Base-by-base conservation (phyloP, 139 green algal genomes). In the Chlorella sp. region DNA sequence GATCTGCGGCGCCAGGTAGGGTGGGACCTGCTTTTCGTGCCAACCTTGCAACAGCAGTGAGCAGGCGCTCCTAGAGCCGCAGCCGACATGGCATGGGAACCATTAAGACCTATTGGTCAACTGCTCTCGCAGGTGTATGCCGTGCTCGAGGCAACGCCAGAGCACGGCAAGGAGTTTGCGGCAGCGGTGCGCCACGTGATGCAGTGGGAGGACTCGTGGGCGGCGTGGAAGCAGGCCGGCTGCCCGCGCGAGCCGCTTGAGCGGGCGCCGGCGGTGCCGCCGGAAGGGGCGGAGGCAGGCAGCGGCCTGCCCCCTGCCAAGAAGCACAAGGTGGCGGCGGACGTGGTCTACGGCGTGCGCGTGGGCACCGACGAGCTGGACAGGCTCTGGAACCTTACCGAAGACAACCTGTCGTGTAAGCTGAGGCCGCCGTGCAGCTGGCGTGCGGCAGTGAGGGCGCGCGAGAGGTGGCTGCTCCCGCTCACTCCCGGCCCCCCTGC, bases 311-410 rank as follows among this genome's bases (percentile, higher is more conserved):
- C n/a, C n/a, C 62, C 68, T 27, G 69, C 53, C 17, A 82, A 84
- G 80, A 69, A 59, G 5, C 61, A 40, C 40, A 60, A 75, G 31
- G 42, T 64, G 42, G 66, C 66, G 11, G 25, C 63, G 2, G 75
- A 78, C n/a, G 56, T 74, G 8, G 35, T 64, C 3, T 86, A 62
- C 31, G 69, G 75, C 33, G 41, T 87, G 2, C 60, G 63, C 35
- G 50, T 88, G 60, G 83, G 83, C n/a, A 74, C 64, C 0, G 55
- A 61, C 12, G 77, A 79, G 67, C 77, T 88, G 55, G 77, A 87
- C 73, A 61, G 79, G 59, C 82, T 90, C 58, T 88, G 85, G 85
- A 88, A 88, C 73, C 51, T 83, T 3, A 79, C 79, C 19, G 65
- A 79, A 27, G 76, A 84, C 79, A 87, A 88, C 76, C 21, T 87